Evolutionary conservation across 2,329 filamentous ascomycete species (phyloP), one percentile per base, ranked within the genome.

Genomic region (Pestalotiopsis sp.): DNA sequence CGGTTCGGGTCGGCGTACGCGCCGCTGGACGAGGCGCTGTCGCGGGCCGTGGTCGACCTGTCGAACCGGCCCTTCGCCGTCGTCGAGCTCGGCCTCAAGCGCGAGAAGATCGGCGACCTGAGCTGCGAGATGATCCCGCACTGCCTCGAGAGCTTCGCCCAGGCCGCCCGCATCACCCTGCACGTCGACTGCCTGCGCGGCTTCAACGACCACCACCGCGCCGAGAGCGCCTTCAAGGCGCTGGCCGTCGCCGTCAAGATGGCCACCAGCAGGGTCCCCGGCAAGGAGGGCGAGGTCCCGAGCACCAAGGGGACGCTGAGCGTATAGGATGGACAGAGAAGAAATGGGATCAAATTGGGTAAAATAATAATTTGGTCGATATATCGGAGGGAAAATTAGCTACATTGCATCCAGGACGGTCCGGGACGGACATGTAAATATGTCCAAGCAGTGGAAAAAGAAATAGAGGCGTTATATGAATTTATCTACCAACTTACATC

Each of bases 111-210:
- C 76, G 96, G 96, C 68, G 93, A 96, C 78, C 84, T 99, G 74
- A 95, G 92, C 84, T 93, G 90, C 75, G 95, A 99, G 87, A 99
- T 99, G 96, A 90, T 99, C 57, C 95, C 95, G 60, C 96, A 99
- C 85, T 97, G 95, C 74, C 81, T 99, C 78, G 90, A 97, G 85
- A 96, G 92, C 83, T 99, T 98, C 82, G 95, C 95, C 57, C 93
- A 97, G 84, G 93, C 90, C 11, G 94, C 94, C 3, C 91, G 94
- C 31, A 87, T 98, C 66, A 99, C 96, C n/a, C 84, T 98, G 77
- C 96, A 99, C 84, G 93, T 99, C 69, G 94, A 98, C 82, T 97
- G 93, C 82, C 82, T 97, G 68, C 89, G 94, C 71, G 96, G 96
- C 66, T 89, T 92, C 71, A 99, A 98, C 82, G 96, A 98, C 82